These are phyloP conservation scores for Penicillium sumatraense DNA, from an alignment of 2,329 filamentous ascomycete species.

Conservation along the genomic window DNA sequence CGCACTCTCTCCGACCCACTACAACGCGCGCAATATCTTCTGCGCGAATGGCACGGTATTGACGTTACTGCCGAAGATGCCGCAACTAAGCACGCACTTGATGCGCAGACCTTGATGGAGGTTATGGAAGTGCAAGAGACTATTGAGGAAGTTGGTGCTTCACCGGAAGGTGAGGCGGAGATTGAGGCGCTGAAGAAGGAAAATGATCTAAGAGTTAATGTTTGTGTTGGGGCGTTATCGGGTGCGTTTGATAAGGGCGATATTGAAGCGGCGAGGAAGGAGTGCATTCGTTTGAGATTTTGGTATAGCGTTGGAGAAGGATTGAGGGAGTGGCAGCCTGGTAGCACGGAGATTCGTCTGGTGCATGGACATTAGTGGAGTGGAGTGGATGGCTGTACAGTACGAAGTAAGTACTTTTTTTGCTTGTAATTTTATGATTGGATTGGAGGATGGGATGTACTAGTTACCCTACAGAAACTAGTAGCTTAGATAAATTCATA, in stretches of 20 bases:
- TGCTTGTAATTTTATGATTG: too few species aligned
- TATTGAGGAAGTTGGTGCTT: slow-evolving; percentile 65
- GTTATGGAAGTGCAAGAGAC: slow-evolving; percentile 79
- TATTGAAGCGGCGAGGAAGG: slow-evolving; percentile 67
- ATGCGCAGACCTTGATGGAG: slow-evolving; percentile 77
- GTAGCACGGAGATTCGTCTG: slow-evolving; percentile 62
- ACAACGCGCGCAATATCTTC: slow-evolving; percentile 83
- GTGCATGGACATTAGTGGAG: slow-evolving; percentile 51
- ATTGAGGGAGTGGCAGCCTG: slow-evolving; percentile 81
- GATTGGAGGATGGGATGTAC: not conserved
- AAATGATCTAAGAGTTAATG: slow-evolving; percentile 71
- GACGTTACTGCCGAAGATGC: slow-evolving; percentile 79
- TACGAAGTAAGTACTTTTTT: too few species aligned
- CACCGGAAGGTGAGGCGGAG: slow-evolving; percentile 57
- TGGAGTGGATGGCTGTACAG: slow-evolving; percentile 30
- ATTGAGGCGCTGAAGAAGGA: slow-evolving; percentile 69
- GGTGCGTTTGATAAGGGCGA: slow-evolving; percentile 69
- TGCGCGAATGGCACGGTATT: slow-evolving; percentile 67
- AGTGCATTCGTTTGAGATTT: slow-evolving; percentile 81
- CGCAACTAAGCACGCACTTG: slow-evolving; percentile 67
- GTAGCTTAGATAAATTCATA: not conserved
- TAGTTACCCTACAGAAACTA: too few species aligned
- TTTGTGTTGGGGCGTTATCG: slow-evolving; percentile 67
- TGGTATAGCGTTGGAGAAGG: slow-evolving; percentile 88
- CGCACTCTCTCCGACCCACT: slow-evolving; percentile 80